A percentile compares a stretch with the other conserved stretches of the same genome.
These are phyloP conservation scores for Pulveroboletus frians DNA, from an alignment of 768 basidiomycete species.

Conservation along the genomic window DNA sequence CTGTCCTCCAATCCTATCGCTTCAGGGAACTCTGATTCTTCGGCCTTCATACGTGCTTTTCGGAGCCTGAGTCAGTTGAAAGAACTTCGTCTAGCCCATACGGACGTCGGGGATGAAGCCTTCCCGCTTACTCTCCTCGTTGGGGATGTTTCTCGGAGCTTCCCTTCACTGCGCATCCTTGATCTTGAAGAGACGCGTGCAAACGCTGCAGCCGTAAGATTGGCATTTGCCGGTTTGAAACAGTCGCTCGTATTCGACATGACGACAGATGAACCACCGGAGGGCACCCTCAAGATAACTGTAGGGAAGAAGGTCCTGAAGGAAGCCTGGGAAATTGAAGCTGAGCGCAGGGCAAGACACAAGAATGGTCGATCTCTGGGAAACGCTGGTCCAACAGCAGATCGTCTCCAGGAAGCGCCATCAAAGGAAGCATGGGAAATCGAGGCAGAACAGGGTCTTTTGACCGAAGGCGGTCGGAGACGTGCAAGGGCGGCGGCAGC, in stretches of 20 bases:
- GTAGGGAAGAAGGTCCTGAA: constrained; percentile 68
- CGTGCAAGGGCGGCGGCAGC: constrained; percentile 46
- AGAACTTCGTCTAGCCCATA: constrained; percentile 51
- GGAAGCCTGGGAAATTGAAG: constrained; percentile 77
- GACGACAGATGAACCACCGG: constrained; percentile 48
- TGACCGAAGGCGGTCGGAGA: constrained; percentile 69
- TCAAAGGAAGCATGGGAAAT: constrained; percentile 76
- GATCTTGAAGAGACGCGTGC: constrained; percentile 66
- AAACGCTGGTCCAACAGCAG: constrained; percentile 9
- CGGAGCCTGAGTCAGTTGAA: constrained; percentile 47
- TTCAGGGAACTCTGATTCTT: constrained; percentile 22
- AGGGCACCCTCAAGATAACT: constrained; percentile 49
- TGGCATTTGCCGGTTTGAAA: constrained; percentile 42
- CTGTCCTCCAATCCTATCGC: constrained; percentile 67
- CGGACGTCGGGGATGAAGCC: constrained; percentile 57
- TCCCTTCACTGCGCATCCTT: constrained; percentile 50
- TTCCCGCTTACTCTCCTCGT: constrained; percentile 36
- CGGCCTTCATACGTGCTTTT: constrained; percentile 41
- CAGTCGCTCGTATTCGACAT: constrained; percentile 52
- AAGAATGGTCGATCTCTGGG: constrained; percentile 32
- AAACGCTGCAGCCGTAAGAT: constrained; percentile 40
- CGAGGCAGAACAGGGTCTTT: constrained; percentile 68
- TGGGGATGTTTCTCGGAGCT: constrained; percentile 27
- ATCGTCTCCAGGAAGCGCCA: constrained; percentile 25
- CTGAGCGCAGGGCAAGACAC: constrained; percentile 50